A percentile compares a stretch with the other conserved stretches of the same genome.
phyloP scores from a whole-genome alignment of 331 rosid species.

The Pyracantha coccinea region DNA sequence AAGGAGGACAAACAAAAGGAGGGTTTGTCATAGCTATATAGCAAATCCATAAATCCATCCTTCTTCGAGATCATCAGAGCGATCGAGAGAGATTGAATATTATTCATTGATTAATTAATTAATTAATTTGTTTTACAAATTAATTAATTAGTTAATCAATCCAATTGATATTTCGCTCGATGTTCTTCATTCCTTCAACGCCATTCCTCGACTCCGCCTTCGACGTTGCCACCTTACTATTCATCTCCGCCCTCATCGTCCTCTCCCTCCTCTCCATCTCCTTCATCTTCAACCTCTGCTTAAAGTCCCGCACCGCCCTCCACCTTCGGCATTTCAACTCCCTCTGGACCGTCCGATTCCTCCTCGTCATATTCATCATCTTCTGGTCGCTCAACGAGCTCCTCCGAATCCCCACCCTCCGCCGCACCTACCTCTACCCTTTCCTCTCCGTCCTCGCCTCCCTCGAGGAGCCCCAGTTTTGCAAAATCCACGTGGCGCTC shows the following conservation, averaged over 20 bases:
- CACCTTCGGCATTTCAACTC: slow-evolving; percentile 61
- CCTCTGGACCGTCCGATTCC: slow-evolving; percentile 74
- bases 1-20: background rate
- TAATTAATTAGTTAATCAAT: background rate
- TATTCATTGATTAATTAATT: background rate
- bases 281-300: slow-evolving; percentile 61
- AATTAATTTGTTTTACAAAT: background rate
- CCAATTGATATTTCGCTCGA: slow-evolving; percentile 18
- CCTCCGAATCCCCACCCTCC: slow-evolving; percentile 42
- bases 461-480: slow-evolving; percentile 26
- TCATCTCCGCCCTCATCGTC: slow-evolving; percentile 32
- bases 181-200: slow-evolving; percentile 36
- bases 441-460: background rate
- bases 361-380: slow-evolving; percentile 47
- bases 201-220: slow-evolving; percentile 31
- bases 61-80: background rate
- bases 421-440: slow-evolving; percentile 18
- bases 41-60: background rate
- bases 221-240: slow-evolving; percentile 38
- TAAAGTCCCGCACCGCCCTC: slow-evolving; percentile 48
- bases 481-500: slow-evolving; percentile 41
- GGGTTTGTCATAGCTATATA: background rate
- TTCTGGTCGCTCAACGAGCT: slow-evolving; percentile 64
- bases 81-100: background rate
- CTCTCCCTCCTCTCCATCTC: slow-evolving; percentile 54